Conservation (phyloP, 1,139 yeast species). For the Kodamaea fungicola region DNA sequence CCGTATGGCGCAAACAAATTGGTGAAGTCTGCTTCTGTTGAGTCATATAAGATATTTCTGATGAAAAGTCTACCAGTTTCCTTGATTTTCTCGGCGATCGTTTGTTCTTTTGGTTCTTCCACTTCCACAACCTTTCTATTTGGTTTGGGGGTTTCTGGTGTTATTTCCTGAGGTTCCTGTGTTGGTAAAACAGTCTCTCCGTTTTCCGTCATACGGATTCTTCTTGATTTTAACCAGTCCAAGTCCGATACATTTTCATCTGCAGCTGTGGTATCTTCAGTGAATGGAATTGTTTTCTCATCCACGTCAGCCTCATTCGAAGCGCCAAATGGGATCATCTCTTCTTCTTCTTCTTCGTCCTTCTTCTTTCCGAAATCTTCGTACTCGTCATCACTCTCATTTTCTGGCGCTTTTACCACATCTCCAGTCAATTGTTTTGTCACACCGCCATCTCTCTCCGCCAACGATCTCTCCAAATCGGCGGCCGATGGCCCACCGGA, state of each 20-base stretch:
- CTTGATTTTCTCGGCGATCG: slow-evolving; percentile 42
- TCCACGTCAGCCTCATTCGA: slow-evolving; percentile 17
- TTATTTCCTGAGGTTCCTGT: slow-evolving; percentile 1
- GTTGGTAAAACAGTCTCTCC: slow-evolving; percentile 18
- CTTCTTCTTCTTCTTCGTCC: slow-evolving; percentile 29
- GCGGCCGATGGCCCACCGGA: slow-evolving; percentile 48
- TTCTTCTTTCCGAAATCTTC: slow-evolving; percentile 44
- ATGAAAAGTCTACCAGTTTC: slow-evolving; percentile 82
- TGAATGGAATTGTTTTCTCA: slow-evolving; percentile 11
- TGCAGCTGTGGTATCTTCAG: slow-evolving; percentile 33
- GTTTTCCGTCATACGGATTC: slow-evolving; percentile 67
- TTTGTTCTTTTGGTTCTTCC: slow-evolving; percentile 7
- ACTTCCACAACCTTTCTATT: slow-evolving; percentile 10
- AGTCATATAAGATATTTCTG: slow-evolving; percentile 78
- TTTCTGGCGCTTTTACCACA: slow-evolving; percentile 33
- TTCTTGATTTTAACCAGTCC: slow-evolving; percentile 82
- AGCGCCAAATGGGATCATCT: slow-evolving; percentile 14
- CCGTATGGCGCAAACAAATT: slow-evolving; percentile 58
- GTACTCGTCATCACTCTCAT: slow-evolving; percentile 67
- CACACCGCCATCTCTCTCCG: slow-evolving; percentile 18
- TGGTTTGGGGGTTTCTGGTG: not conserved
- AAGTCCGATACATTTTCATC: slow-evolving; percentile 67
- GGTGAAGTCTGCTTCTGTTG: slow-evolving; percentile 76
- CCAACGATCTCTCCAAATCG: slow-evolving; percentile 40
- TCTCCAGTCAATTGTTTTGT: slow-evolving; percentile 15